These are phyloP conservation scores for Trametes versicolor DNA, from an alignment of 1,284 basidiomycete species.

Conservation along the genomic window DNA sequence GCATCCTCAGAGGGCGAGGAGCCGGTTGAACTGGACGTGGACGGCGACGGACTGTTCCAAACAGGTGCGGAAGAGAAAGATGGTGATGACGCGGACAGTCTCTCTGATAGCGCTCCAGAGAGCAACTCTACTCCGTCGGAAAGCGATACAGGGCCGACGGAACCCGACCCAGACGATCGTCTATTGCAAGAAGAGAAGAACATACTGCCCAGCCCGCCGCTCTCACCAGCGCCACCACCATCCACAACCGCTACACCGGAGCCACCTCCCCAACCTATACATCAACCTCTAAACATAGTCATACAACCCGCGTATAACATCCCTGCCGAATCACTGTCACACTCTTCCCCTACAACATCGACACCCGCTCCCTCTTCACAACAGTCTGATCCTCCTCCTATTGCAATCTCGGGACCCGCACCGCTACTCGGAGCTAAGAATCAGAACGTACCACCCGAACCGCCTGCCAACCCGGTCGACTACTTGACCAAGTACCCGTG, in stretches of 20 bases:
- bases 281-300: neutral
- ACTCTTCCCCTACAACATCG: neutral
- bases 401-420: neutral
- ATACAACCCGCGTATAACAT: conserved; percentile 4
- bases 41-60: conserved; percentile 9
- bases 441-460: conserved; percentile 24
- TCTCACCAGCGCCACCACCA: neutral
- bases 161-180: conserved; percentile 23
- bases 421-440: conserved; percentile 9
- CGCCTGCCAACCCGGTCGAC: conserved; percentile 26
- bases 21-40: conserved; percentile 9
- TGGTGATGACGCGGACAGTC: conserved; percentile 20
- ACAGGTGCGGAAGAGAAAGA: conserved; percentile 25
- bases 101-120: conserved; percentile 27
- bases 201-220: neutral
- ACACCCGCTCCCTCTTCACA: neutral
- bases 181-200: conserved; percentile 12
- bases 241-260: neutral
- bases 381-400: neutral
- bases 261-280: neutral
- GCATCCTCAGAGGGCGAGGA: conserved; percentile 16
- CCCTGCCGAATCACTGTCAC: neutral
- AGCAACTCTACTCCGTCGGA: conserved; percentile 25
- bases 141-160: conserved; percentile 28
- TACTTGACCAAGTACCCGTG: conserved; percentile 31